Percentiles rank a stretch among this genome's conserved stretches.
These are phyloP conservation scores for Mycena sp. DNA, from an alignment of 1,284 basidiomycete species.

Conservation along the genomic window DNA sequence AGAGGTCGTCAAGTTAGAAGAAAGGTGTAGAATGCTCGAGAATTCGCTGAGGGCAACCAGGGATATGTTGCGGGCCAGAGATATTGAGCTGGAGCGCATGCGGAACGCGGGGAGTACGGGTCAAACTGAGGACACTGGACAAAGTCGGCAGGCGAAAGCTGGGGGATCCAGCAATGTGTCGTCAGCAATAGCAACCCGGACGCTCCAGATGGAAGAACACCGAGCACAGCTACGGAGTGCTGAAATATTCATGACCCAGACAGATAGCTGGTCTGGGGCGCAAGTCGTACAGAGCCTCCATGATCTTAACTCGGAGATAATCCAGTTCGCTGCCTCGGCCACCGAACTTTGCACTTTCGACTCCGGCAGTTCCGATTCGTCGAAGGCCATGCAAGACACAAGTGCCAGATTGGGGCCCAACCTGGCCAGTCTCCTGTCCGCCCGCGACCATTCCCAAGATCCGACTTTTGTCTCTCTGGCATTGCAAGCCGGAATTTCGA, in stretches of 20 bases:
- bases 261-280: constrained; percentile 77
- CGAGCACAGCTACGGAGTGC: constrained; percentile 60
- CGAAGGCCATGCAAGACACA: constrained; percentile 65
- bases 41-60: constrained; percentile 62
- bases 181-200: constrained; percentile 44
- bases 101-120: constrained; percentile 50
- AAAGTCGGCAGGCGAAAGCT: constrained; percentile 2
- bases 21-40: constrained; percentile 68
- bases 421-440: constrained; percentile 64
- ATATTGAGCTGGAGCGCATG: constrained; percentile 65
- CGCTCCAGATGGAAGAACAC: constrained; percentile 54
- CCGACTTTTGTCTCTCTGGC: constrained; percentile 78
- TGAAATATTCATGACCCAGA: constrained; percentile 76
- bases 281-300: constrained; percentile 65
- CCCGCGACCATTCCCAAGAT: constrained; percentile 73
- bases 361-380: constrained; percentile 47
- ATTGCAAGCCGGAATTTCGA: constrained; percentile 72
- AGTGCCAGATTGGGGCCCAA: constrained; percentile 66
- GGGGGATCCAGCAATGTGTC: background rate
- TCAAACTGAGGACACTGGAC: constrained; percentile 10
- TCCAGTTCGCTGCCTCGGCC: constrained; percentile 77
- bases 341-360: constrained; percentile 69
- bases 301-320: constrained; percentile 80
- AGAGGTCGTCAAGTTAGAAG: constrained; percentile 64
- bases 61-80: constrained; percentile 56